These are phyloP conservation scores for Escovopsis weberi DNA, from an alignment of 2,329 filamentous ascomycete species.

Conservation along the genomic window DNA sequence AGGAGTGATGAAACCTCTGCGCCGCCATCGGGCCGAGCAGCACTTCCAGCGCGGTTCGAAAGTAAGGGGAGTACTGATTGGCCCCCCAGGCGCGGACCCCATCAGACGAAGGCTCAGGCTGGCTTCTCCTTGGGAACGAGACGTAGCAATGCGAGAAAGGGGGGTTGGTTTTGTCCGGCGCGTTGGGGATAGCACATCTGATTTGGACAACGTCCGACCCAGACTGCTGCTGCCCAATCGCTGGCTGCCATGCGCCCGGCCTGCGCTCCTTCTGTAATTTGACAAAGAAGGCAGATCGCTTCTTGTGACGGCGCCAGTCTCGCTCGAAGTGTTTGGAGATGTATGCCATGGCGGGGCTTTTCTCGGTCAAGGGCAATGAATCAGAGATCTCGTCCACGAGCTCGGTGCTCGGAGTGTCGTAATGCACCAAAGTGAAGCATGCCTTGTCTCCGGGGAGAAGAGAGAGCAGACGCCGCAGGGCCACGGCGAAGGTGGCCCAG, in stretches of 20 bases:
- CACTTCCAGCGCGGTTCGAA: constrained; percentile 14
- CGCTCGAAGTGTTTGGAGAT: neutral
- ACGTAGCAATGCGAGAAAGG: constrained; percentile 2
- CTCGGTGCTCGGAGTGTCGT: neutral
- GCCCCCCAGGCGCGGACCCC: constrained; percentile 8
- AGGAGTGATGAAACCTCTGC: constrained; percentile 2
- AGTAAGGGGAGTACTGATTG: constrained; percentile 13
- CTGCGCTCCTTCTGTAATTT: constrained; percentile 2
- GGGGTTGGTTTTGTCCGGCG: neutral
- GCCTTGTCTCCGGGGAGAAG: constrained; percentile 1
- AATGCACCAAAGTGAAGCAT: constrained; percentile 6
- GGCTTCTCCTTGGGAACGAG: neutral
- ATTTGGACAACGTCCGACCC: constrained; percentile 6
- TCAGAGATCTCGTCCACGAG: neutral
- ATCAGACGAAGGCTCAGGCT: neutral
- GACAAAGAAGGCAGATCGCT: constrained; percentile 11
- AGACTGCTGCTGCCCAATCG: constrained; percentile 7
- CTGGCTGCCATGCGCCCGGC: constrained; percentile 9
- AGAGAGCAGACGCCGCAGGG: constrained; percentile 12
- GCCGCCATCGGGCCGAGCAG: constrained; percentile 8
- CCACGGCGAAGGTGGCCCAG: constrained; percentile 9
- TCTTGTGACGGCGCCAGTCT: neutral
- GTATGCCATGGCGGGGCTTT: neutral
- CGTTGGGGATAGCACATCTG: neutral
- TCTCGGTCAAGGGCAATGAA: neutral